Evolutionary conservation across 192 early-diverging fungal genomes (phyloP), one percentile per base, ranked within the genome.

Genomic region (Mortierella alpina): DNA sequence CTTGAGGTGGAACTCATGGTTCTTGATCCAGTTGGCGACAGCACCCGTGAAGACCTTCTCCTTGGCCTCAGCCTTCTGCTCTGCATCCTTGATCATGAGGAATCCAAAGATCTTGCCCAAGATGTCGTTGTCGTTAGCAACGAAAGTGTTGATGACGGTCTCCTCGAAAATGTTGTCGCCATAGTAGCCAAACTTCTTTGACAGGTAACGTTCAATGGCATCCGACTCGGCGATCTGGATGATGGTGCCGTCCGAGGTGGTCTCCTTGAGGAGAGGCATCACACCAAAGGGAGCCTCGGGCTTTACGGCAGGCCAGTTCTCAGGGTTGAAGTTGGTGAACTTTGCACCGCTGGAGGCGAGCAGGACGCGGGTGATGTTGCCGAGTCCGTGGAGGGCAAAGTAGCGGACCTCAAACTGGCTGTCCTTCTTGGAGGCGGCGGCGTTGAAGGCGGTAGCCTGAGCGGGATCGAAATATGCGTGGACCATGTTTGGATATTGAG

Each of bases 141-240:
- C 58, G 2, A 75, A 58, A 18, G 80, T 78, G 62, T 72, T 64
- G 45, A 83, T 62, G 10, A 84, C 46, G 48, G 66, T 58, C n/a
- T 77, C 73, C 59, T 84, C 73, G 57, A 72, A 78, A 6, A 72
- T 82, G 44, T 77, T 48, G 14, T 58, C 49, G 49, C 72, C 80
- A 41, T 52, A 54, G 4, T 86, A 49, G 12, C 62, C 73, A 71
- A 83, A 81, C 52, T 82, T 86, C 47, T 50, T 56, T 39, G 81
- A 83, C 0, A 89, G 80, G 52, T 86, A 87, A 8, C 83, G 77
- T 45, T 85, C 86, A 52, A 89, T 89, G 6, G 83, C 79, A 0
- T 54, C 48, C 2, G 85, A 72, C 20, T 89, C 85, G 56, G 80
- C 58, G 0, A 89, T 64, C 0, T 72, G 59, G 56, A 82, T 83